Evolutionary conservation across 139 green algal species (phyloP), one percentile per base, ranked within the genome.

Genomic region (Nannochloris sp.): DNA sequence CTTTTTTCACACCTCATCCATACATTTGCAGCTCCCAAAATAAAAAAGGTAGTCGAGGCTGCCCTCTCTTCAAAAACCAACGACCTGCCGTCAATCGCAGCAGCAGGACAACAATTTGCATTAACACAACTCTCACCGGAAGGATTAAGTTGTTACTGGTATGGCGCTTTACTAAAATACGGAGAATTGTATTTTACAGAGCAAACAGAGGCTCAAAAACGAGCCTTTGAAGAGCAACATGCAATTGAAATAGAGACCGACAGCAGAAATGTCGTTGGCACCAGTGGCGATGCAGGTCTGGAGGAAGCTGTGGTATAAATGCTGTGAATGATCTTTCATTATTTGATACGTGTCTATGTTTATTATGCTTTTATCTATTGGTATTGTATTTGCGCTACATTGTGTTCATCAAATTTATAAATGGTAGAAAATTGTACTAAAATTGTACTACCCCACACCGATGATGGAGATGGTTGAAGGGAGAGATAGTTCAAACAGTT

Each of bases 71-170:
- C 48, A 9, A 54, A 57, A 55, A 39, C 38, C 27, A 24, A 42
- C 38, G 38, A 54, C 6, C 37, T 30, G 62, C 70, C 62, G 53
- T 45, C 53, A 33, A 66, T 77, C 6, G 63, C 70, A 25, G 23
- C n/a, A 29, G 42, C 38, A 38, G 70, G 55, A 14, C 70, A 73
- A 62, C 25, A 35, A 2, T 77, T 77, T 71, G 70, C 58, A 29
- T 27, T 42, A 35, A 35, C 67, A 34, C 56, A 77, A 54, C 42
- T 77, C 4, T 64, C 55, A 15, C 38, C 31, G 19, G 63, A 72
- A 45, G 70, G 62, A 15, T 34, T 77, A 32, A 66, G 64, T 42
- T 77, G 70, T 61, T 77, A 77, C 36, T 73, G 63, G 63, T 55
- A 64, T 27, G 70, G 62, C 1, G 70, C 62, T 34, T 47, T 76